phyloP scores from a whole-genome alignment of 176 grass and related monocot species.

The Ampelocalamus luodianensis region DNA sequence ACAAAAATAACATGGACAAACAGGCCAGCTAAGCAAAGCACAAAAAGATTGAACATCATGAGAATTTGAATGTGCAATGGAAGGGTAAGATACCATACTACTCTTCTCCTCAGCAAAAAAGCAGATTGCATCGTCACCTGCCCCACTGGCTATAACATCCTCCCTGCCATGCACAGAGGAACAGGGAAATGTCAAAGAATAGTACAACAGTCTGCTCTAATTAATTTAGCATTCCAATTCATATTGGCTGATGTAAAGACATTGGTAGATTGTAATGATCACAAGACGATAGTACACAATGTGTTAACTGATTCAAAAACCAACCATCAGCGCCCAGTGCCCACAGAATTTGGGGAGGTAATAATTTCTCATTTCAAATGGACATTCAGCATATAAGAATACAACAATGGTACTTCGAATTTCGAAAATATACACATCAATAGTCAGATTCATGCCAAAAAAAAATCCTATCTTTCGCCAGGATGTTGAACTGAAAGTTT shows the following conservation, averaged over 20 bases:
- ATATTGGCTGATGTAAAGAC: neutral
- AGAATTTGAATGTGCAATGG: conserved; percentile 12
- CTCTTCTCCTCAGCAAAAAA: conserved; percentile 72
- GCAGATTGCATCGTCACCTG: conserved; percentile 79
- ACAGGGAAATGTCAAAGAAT: conserved; percentile 43
- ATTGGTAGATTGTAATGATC: neutral
- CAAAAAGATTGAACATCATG: conserved; percentile 15
- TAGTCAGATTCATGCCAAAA: neutral
- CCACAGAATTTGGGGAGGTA: neutral
- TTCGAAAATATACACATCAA: conserved; percentile 14
- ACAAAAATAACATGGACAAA: neutral
- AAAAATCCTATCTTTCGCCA: neutral
- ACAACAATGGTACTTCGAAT: neutral
- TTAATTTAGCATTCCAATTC: conserved; percentile 23
- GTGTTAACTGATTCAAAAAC: conserved; percentile 14
- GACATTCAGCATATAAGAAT: neutral
- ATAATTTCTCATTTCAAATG: neutral
- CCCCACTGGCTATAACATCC: conserved; percentile 85
- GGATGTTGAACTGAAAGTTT: conserved; percentile 1
- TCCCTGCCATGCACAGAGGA: conserved; percentile 57
- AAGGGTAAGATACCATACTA: conserved; percentile 54
- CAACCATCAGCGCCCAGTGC: neutral
- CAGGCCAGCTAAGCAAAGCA: neutral
- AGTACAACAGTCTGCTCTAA: conserved; percentile 14
- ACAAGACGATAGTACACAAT: neutral